Base-by-base conservation (phyloP, 139 green algal genomes). In the Haematococcus lacustris region DNA sequence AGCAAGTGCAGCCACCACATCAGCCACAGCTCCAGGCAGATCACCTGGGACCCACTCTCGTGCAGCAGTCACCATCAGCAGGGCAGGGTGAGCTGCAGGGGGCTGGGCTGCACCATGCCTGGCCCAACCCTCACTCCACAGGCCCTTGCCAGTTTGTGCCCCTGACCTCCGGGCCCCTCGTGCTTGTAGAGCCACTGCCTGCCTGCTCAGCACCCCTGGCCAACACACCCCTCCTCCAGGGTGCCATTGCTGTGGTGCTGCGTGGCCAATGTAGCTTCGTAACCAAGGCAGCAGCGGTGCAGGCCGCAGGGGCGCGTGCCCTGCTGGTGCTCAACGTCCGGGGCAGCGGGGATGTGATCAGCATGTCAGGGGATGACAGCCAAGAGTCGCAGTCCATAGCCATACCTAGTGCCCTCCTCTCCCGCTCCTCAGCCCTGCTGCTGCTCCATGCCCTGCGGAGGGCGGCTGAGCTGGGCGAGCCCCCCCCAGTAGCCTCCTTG, bases 221-320 rank as follows among this genome's bases (percentile, higher is more conserved):
- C 21, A 85, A 82, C 35, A 41, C 68, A 2, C 39, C 26, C 4
- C 23, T 51, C 32, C 32, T 86, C 25, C 25, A 28, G 0, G 86
- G 78, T 21, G 57, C 65, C 3, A 69, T 93, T 2, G 80, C 75
- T 5, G 34, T 93, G n/a, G 66, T 88, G 39, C 33, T 74, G 37
- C 77, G 88, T 2, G 88, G 88, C 51, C 13, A 69, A 26, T 92
- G 88, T 83, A 78, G 70, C 38, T 93, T 93, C 66, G 26, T 85
- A 0, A 50, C 80, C 7, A 93, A 93, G 70, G 83, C 51, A 26
- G 57, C 78, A 47, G 21, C 47, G 38, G 57, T 70, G 32, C 68
- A 82, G 40, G 64, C 32, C 23, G 63, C 63, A 51, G 63, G 63
- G 21, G 63, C 63, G 13, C 26, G 34, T 2, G 63, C 35, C 2